phyloP scores from a whole-genome alignment of 75 land plant species.

The Pinus albicaulis region DNA sequence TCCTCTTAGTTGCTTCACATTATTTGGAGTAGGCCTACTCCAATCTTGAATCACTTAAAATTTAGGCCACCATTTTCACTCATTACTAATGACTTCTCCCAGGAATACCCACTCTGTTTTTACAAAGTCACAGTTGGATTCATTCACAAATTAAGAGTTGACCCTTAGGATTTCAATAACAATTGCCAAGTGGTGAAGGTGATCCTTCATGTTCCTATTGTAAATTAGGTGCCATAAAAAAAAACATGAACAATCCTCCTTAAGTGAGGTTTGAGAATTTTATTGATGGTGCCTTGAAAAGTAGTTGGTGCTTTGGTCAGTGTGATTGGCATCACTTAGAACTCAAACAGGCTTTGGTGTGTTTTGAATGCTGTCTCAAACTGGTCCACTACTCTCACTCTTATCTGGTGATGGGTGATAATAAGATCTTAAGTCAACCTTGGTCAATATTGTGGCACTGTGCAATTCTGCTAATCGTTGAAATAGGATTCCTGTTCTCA shows the following conservation, averaged over 20 bases:
- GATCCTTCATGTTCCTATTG: no score
- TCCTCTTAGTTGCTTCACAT: no score
- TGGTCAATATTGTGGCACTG: neutral
- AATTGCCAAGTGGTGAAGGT: no score
- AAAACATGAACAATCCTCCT: neutral
- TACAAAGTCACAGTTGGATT: no score
- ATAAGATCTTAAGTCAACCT: neutral
- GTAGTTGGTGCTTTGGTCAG: neutral
- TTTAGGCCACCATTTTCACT: no score
- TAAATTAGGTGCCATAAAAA: no score
- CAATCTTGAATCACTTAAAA: no score
- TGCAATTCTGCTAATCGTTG: neutral
- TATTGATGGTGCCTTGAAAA: neutral
- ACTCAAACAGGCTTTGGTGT: neutral
- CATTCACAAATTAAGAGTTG: no score
- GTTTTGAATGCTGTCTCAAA: neutral
- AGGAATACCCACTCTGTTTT: no score
- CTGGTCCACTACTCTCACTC: neutral
- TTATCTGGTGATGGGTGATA: slow-evolving; percentile 2
- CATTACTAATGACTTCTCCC: no score
- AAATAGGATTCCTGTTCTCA: neutral
- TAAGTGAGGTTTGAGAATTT: neutral
- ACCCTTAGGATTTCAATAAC: no score
- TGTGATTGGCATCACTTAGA: neutral
- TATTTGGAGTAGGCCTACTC: no score